Conservation (phyloP, 768 basidiomycete species). For the Rhizopogon roseolus region DNA sequence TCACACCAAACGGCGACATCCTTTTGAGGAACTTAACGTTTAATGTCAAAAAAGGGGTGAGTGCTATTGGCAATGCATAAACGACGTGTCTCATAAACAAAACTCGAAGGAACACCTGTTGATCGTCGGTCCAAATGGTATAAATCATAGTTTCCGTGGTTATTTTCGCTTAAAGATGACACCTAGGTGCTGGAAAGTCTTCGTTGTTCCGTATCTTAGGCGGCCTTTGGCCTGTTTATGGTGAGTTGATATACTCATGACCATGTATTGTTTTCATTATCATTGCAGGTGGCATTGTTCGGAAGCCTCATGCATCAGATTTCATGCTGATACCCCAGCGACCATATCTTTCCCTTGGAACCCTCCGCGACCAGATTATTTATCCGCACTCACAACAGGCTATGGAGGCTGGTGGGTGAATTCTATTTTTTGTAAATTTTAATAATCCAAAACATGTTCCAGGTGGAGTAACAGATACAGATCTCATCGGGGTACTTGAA, state of each 20-base stretch:
- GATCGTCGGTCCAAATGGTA: slow-evolving; percentile 93
- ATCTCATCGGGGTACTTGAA: slow-evolving; percentile 66
- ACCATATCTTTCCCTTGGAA: slow-evolving; percentile 92
- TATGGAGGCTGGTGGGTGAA: slow-evolving; percentile 68
- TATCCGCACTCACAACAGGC: slow-evolving; percentile 84
- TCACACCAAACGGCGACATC: slow-evolving; percentile 94
- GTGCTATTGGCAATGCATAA: background rate
- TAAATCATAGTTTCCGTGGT: slow-evolving; percentile 1
- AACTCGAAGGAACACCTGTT: slow-evolving; percentile 73
- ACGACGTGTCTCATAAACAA: background rate
- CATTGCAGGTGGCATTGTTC: slow-evolving; percentile 60
- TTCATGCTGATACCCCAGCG: slow-evolving; percentile 96
- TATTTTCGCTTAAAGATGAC: background rate
- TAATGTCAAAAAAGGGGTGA: slow-evolving; percentile 81
- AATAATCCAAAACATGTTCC: slow-evolving; percentile 6
- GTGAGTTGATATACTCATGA: slow-evolving; percentile 5
- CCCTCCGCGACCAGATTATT: slow-evolving; percentile 92
- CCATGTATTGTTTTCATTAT: slow-evolving; percentile 6
- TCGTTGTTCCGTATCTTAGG: slow-evolving; percentile 95
- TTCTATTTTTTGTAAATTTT: background rate
- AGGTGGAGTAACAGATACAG: slow-evolving; percentile 72
- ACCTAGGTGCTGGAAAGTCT: slow-evolving; percentile 77
- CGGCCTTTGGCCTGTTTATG: slow-evolving; percentile 88
- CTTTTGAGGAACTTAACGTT: slow-evolving; percentile 83
- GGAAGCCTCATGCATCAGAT: slow-evolving; percentile 81